Conservation (phyloP, 495 filamentous ascomycete species). For the Penicillium psychrofluorescens region DNA sequence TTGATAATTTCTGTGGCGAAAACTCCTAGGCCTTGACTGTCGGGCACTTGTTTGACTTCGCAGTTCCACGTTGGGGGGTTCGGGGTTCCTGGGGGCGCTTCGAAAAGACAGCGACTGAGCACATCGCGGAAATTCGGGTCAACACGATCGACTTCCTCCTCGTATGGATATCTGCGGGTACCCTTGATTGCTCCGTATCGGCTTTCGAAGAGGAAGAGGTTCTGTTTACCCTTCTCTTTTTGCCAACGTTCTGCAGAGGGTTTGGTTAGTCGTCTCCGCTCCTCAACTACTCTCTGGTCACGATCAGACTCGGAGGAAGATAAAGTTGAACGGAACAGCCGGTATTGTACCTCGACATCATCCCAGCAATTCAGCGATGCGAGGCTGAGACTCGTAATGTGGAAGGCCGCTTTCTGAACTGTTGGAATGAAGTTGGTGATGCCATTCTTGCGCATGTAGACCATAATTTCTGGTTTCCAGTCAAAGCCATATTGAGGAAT, state of each 20-base stretch:
- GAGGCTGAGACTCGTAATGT: slow-evolving; percentile 22
- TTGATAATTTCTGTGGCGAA: slow-evolving; percentile 15
- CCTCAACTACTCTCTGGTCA: slow-evolving; percentile 9
- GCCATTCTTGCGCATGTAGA: slow-evolving; percentile 14
- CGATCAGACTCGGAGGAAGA: neutral
- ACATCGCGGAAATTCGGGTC: slow-evolving; percentile 2
- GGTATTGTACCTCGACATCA: slow-evolving; percentile 14
- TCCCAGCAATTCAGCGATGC: slow-evolving; percentile 19
- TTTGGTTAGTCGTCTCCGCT: slow-evolving; percentile 1
- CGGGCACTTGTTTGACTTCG: too few relatives aligned
- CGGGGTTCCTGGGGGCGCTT: neutral
- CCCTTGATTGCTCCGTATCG: slow-evolving; percentile 9
- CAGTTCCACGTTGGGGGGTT: neutral
- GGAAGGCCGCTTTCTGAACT: slow-evolving; percentile 14
- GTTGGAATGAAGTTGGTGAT: slow-evolving; percentile 18
- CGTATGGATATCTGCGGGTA: slow-evolving; percentile 17
- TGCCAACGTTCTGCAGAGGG: neutral
- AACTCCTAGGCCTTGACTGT: slow-evolving; percentile 8
- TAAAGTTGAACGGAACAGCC: slow-evolving; percentile 4
- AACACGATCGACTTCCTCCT: slow-evolving; percentile 13
- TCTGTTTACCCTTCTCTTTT: neutral
- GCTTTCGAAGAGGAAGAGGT: slow-evolving; percentile 15
- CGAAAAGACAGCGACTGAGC: slow-evolving; percentile 11
- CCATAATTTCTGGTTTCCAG: slow-evolving; percentile 3
- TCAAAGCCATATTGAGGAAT: slow-evolving; percentile 1